Base-by-base conservation (phyloP, 1,284 basidiomycete genomes). In the Clitocybe nebularis region DNA sequence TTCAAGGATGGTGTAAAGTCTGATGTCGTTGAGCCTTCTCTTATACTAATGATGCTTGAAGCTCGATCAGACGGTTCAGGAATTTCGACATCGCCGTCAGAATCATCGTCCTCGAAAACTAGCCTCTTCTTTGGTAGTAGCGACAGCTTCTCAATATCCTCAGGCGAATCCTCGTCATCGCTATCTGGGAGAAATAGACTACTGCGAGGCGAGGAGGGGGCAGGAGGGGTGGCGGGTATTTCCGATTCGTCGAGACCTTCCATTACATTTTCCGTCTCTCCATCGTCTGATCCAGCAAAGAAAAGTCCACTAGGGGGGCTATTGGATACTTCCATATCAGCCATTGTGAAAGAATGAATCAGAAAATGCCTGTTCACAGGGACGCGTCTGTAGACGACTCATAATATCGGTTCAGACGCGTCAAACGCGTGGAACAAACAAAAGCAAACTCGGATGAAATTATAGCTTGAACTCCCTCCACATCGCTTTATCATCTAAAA, bases 101-200 rank as follows among this genome's bases (percentile, higher is more conserved):
- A 54, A 43, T 60, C 61, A 29, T 65, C 55, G 3, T 49, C 47
- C 8, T 41, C 50, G 9, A 48, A 39, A 4, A 37, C 20, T 21
- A 52, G 24, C 17, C 52, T 50, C 37, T 50, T 47, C 36, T 56
- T 45, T 26, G 42, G 41, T 16, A 45, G 37, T 4, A 28, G 46
- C 14, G 39, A 29, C 1, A 43, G 49, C 7, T 28, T 8, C n/a
- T 28, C 11, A 3, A 41, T 24, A 36, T 52, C 30, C 16, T 46
- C 39, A 35, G 29, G 41, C 24, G 39, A 34, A 16, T 60, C 62
- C 9, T 77, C 81, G 25, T 81, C 78, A 33, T 81, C 80, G 45
- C 79, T 81, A 42, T 74, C 74, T 0, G 71, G 67, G 35, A 81
- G 62, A 53, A 85, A 85, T 1, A 83, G 61, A 26, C 65, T 64